Conservation (phyloP, 139 green algal genomes). For the Chara braunii region DNA sequence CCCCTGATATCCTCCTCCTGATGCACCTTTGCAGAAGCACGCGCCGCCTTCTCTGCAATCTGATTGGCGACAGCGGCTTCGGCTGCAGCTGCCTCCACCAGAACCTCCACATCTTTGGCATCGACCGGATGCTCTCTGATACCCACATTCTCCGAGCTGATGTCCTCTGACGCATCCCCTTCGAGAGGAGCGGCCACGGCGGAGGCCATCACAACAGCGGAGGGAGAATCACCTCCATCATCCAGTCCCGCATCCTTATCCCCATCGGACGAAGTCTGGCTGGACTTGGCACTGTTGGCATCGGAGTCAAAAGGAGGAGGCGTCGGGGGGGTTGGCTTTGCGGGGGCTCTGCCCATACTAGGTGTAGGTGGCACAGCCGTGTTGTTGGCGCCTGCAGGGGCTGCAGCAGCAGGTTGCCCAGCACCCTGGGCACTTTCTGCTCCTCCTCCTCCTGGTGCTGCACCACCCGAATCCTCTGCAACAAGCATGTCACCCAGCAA, state of each 20-base stretch:
- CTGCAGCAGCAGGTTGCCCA: too few relatives aligned
- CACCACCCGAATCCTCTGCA: slow-evolving; percentile 33
- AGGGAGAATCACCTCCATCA: too few relatives aligned
- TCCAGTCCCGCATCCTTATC: too few relatives aligned
- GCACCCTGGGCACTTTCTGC: too few relatives aligned
- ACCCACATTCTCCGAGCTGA: slow-evolving; percentile 27
- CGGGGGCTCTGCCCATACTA: too few relatives aligned
- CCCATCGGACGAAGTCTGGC: too few relatives aligned
- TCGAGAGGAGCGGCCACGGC: slow-evolving; percentile 13
- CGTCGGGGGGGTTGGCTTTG: too few relatives aligned
- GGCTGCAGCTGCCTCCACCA: slow-evolving; percentile 66
- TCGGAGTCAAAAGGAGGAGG: too few relatives aligned
- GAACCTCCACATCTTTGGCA: slow-evolving; percentile 53
- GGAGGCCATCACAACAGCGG: neutral
- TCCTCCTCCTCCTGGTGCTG: neutral
- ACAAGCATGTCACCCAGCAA: slow-evolving; percentile 82
- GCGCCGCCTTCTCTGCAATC: slow-evolving; percentile 45
- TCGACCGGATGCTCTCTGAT: slow-evolving; percentile 5
- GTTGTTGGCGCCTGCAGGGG: too few relatives aligned
- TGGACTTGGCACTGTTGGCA: too few relatives aligned
- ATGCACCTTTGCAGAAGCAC: neutral
- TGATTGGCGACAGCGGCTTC: slow-evolving; percentile 75
- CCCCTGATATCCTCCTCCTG: too few relatives aligned
- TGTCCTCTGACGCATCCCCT: slow-evolving; percentile 4
- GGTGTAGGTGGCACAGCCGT: too few relatives aligned